Evolutionary conservation across 1,139 yeast genomes (phyloP), one percentile per base, ranked within the genome.

Genomic region (Lodderomyces theae): DNA sequence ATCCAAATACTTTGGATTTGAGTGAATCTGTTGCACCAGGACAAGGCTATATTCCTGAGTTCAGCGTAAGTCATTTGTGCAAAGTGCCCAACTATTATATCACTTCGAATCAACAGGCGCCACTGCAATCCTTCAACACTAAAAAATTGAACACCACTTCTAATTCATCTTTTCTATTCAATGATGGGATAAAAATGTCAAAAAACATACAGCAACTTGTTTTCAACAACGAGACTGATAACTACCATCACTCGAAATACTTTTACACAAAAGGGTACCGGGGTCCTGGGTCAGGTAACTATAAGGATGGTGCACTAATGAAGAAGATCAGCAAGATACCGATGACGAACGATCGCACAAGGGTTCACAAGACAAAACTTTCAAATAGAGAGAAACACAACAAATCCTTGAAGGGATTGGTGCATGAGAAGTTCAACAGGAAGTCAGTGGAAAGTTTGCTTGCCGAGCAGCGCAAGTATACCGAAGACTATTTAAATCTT

Each of bases 211-310:
- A 65, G 37, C 73, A 60, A 48, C 56, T 69, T 33, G 61, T 63
- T 4, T 59, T 62, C 37, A 64, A 60, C 46, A 63, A 60, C 42
- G 74, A 70, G 40, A 61, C 56, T 42, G 74, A 68, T 39, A 57
- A 58, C 32, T 56, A 58, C 46, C 59, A 59, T 42, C 65, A 63
- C 42, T 53, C 65, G 31, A 70, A 65, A 45, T 72, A 71, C 48
- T 71, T 60, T 49, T 72, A 71, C 47, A 59, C 65, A 12, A 68
- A 68, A 46, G 55, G 63, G 19, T 69, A 69, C 45, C 56, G 77
- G 35, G 77, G 77, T 0, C 74, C 75, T 4, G 76, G 76, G 1
- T 66, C 72, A 42, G 76, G 77, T 3, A 71, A 69, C 46, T 72
- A 69, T 48, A 72, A 72, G 47, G 77, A 72, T 51, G 74, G 71